Evolutionary conservation across 257 asterid genomes (phyloP).

Genomic region (Sherardia arvensis): DNA sequence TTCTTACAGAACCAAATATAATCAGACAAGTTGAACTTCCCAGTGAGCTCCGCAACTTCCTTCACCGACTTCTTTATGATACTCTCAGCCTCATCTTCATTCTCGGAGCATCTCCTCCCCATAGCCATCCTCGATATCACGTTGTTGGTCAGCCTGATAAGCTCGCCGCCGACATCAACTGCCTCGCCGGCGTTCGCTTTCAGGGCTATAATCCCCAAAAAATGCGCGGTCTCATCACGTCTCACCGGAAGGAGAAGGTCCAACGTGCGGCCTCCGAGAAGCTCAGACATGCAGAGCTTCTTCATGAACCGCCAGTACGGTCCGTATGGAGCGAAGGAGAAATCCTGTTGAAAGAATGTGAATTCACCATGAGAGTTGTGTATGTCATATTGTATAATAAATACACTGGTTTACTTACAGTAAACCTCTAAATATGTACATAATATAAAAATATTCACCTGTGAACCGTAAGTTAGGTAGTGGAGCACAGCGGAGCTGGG

Average conservation of each 20-base stretch:
- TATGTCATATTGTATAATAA: too few species aligned
- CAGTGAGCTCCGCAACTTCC: constrained; percentile 44
- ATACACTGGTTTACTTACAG: too few species aligned
- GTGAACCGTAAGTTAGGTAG: constrained; percentile 56
- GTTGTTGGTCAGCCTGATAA: constrained; percentile 40
- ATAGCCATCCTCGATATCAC: constrained; percentile 57
- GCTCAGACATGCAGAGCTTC: constrained; percentile 68
- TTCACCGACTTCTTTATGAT: constrained; percentile 42
- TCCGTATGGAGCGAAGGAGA: constrained; percentile 53
- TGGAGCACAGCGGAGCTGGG: constrained; percentile 43
- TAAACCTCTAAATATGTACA: too few species aligned
- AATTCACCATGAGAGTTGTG: too few species aligned
- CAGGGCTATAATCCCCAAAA: constrained; percentile 16
- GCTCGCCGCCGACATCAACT: constrained; percentile 51
- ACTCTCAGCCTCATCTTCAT: constrained; percentile 38
- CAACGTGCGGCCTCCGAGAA: constrained; percentile 51
- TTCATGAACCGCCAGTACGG: constrained; percentile 64
- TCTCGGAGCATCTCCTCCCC: constrained; percentile 50
- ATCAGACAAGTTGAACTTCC: constrained; percentile 55
- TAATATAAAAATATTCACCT: too few species aligned
- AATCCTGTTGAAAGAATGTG: too few species aligned
- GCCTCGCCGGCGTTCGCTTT: constrained; percentile 25
- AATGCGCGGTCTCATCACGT: constrained; percentile 25
- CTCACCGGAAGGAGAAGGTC: constrained; percentile 53
- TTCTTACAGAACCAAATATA: constrained; percentile 59